Evolutionary conservation across 2,329 filamentous ascomycete species (phyloP), one percentile per base, ranked within the genome.

Genomic region (Pseudogymnoascus sp.): DNA sequence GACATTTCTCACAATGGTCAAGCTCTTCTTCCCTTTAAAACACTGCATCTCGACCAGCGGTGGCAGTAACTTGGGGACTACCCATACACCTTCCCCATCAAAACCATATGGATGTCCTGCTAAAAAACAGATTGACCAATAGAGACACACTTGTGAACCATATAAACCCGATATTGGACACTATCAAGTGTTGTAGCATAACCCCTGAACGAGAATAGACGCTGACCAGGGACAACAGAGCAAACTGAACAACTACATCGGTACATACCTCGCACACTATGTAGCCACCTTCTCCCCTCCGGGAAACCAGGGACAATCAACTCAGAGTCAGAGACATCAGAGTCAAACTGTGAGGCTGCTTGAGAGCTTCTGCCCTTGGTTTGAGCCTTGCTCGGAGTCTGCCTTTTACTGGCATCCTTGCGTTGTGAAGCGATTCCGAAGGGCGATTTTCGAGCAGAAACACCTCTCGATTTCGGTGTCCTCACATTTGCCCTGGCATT

Each of bases 271-370:
- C 19, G 21, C 3, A 62, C 40, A 4, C 40, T 62, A 16, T 62
- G 61, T n/a, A 62, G 42, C 61, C 61, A 62, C 29, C n/a, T 44
- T 6, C 61, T 62, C 8, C 40, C 61, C 42, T 62, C 47, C 29
- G 61, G 61, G 3, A 50, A 31, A 4, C 61, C 61, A 29, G 61
- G 61, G 6, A 62, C 38, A 44, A 29, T 59, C 38, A 56, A 8
- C n/a, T 56, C 50, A 3, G 50, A 56, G 29, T 56, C 50, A 1
- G 50, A 56, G 13, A 21, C 10, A 2, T 56, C 50, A 1, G n/a
- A 21, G 16, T 33, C 50, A 0, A 56, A 2, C n/a, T 14, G 16
- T 35, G 4, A 14, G 1, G 50, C 50, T 35, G 29, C 5, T 56
- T 19, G 50, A 10, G 16, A 56, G 11, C 29, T 56, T 2, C n/a